Conservation (phyloP, 1,284 basidiomycete genomes). For the Cryptococcus jaspeensis region DNA sequence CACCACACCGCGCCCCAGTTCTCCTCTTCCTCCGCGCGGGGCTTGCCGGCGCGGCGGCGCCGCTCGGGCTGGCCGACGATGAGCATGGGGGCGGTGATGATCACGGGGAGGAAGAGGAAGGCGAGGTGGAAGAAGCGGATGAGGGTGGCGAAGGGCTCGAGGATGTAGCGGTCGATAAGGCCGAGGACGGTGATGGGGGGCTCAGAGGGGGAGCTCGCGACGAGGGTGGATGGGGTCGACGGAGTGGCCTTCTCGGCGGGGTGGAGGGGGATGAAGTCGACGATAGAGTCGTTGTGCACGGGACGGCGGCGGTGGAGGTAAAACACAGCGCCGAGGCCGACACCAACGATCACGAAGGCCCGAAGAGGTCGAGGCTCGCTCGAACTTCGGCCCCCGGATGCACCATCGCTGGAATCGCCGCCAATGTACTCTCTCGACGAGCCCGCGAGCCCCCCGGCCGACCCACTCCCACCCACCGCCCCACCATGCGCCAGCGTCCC, state of each 20-base stretch:
- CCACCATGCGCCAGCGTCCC: constrained; percentile 30
- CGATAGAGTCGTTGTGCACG: constrained; percentile 25
- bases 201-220: constrained; percentile 26
- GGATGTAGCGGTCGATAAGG: constrained; percentile 55
- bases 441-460: constrained; percentile 6
- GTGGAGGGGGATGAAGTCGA: constrained; percentile 24
- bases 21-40: constrained; percentile 59
- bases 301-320: constrained; percentile 26
- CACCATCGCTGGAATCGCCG: background rate
- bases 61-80: constrained; percentile 64
- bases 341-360: constrained; percentile 25
- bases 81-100: constrained; percentile 80
- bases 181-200: constrained; percentile 17
- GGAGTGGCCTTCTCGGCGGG: background rate
- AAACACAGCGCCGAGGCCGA: constrained; percentile 26
- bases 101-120: constrained; percentile 81
- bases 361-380: constrained; percentile 23
- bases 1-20: constrained; percentile 90
- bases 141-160: constrained; percentile 84
- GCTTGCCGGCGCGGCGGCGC: constrained; percentile 35
- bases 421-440: constrained; percentile 3
- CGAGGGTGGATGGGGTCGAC: constrained; percentile 5
- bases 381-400: background rate
- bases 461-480: constrained; percentile 20
- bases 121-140: constrained; percentile 82